Conservation (phyloP, 2,329 filamentous ascomycete genomes). For the Calonectria hawksworthii region DNA sequence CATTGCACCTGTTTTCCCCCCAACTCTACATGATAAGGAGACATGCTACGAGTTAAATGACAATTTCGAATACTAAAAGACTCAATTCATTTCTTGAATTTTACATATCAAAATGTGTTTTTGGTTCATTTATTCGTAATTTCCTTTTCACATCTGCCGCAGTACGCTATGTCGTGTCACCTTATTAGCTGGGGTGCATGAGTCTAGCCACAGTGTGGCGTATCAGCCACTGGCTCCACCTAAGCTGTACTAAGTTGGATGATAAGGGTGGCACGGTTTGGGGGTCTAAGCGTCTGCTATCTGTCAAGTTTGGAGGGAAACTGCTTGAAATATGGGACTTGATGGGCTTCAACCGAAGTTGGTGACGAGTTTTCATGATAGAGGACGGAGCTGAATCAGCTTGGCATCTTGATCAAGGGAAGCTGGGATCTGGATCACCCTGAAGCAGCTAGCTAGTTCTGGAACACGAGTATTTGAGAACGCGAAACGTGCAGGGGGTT, state of each 20-base stretch:
- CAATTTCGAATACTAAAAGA: not conserved
- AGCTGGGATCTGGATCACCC: constrained; percentile 25
- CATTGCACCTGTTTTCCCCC: not conserved
- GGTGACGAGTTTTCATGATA: not conserved
- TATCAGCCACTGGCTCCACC: not conserved
- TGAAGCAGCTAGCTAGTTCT: constrained; percentile 27
- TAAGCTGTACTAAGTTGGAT: not conserved
- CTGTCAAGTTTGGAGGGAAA: constrained; percentile 6
- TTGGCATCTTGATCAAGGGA: constrained; percentile 20
- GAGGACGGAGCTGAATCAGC: constrained; percentile 20
- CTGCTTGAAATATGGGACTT: constrained; percentile 4
- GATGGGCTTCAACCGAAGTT: constrained; percentile 13
- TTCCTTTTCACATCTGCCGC: not conserved
- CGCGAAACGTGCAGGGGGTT: constrained; percentile 26
- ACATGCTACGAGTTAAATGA: not conserved
- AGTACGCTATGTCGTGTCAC: not conserved
- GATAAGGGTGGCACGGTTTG: not conserved
- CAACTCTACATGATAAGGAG: not conserved
- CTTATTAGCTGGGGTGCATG: not conserved
- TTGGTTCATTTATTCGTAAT: not conserved
- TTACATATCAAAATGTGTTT: not conserved
- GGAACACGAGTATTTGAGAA: constrained; percentile 21
- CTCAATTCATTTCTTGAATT: not conserved
- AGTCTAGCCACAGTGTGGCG: constrained; percentile 16
- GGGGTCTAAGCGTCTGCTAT: not conserved